phyloP scores from a whole-genome alignment of 805 yeast species.

The Lipomyces sp. region DNA sequence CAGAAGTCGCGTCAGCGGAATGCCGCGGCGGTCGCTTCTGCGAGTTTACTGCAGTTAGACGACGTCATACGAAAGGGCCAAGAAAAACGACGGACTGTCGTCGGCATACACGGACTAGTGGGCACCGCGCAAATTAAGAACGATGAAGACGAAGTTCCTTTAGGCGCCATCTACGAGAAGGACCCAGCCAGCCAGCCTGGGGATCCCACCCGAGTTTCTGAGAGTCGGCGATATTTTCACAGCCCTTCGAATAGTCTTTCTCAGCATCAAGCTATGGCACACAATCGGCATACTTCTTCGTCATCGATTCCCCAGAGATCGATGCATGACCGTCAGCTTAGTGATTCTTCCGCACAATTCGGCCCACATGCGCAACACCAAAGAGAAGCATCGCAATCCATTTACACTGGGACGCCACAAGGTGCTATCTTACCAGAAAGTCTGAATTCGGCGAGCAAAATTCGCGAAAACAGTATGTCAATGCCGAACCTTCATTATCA shows the following conservation, averaged over 20 bases:
- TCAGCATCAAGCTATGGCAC: background rate
- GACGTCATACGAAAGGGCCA: constrained; percentile 15
- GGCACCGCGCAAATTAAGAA: constrained; percentile 8
- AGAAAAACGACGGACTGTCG: constrained; percentile 21
- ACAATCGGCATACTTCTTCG: constrained; percentile 11
- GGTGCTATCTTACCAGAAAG: constrained; percentile 7
- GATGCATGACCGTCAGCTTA: constrained; percentile 10
- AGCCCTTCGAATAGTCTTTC: background rate
- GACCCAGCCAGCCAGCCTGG: constrained; percentile 3
- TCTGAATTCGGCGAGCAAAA: constrained; percentile 2
- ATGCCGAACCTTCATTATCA: constrained; percentile 15
- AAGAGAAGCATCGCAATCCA: constrained; percentile 1
- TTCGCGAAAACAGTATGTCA: constrained; percentile 9
- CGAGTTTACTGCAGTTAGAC: constrained; percentile 25
- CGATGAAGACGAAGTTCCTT: constrained; percentile 21
- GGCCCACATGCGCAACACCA: background rate
- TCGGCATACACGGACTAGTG: constrained; percentile 17
- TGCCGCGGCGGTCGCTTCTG: background rate
- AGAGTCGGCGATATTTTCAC: constrained; percentile 1
- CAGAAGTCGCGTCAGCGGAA: constrained; percentile 18
- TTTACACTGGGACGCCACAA: background rate
- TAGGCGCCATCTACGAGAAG: constrained; percentile 12
- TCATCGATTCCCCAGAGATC: constrained; percentile 4
- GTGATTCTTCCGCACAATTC: constrained; percentile 5
- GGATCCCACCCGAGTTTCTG: background rate